A percentile compares a stretch with the other conserved stretches of the same genome.
Evolutionary conservation across 1,284 basidiomycete species (phyloP).

Genomic region (Omphalotus olearius): DNA sequence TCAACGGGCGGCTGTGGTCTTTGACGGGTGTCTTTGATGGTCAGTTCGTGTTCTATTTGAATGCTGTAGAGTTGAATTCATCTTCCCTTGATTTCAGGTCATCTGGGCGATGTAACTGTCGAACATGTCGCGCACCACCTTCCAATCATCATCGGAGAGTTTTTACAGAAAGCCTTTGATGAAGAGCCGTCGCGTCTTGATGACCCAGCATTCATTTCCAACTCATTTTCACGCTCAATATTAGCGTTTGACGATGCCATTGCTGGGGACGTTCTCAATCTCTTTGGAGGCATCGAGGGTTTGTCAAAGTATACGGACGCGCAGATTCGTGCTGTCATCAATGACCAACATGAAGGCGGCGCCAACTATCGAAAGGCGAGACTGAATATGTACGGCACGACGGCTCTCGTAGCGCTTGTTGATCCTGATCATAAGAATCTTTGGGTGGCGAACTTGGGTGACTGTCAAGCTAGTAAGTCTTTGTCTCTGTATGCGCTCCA

Average conservation of each 20-base stretch:
- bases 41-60: conserved; percentile 25
- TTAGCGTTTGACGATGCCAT: conserved; percentile 64
- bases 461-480: conserved; percentile 43
- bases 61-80: conserved; percentile 9
- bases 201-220: conserved; percentile 44
- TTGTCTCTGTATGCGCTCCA: conserved; percentile 14
- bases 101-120: conserved; percentile 65
- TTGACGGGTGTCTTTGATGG: conserved; percentile 70
- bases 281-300: conserved; percentile 55
- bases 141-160: conserved; percentile 61
- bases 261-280: conserved; percentile 54
- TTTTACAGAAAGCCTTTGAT: conserved; percentile 40
- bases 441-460: conserved; percentile 34
- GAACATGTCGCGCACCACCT: conserved; percentile 63
- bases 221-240: conserved; percentile 52
- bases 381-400: conserved; percentile 71
- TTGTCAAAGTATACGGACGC: conserved; percentile 47
- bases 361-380: conserved; percentile 58
- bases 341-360: conserved; percentile 56
- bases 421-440: conserved; percentile 58
- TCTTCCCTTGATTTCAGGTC: conserved; percentile 36
- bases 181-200: conserved; percentile 29
- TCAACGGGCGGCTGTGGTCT: conserved; percentile 54
- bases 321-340: conserved; percentile 51
- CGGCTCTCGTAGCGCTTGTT: conserved; percentile 62